Percentiles rank a stretch among this genome's conserved stretches.
Evolutionary conservation across 2,329 filamentous ascomycete genomes (phyloP).

Genomic region (Colletotrichum truncatum): DNA sequence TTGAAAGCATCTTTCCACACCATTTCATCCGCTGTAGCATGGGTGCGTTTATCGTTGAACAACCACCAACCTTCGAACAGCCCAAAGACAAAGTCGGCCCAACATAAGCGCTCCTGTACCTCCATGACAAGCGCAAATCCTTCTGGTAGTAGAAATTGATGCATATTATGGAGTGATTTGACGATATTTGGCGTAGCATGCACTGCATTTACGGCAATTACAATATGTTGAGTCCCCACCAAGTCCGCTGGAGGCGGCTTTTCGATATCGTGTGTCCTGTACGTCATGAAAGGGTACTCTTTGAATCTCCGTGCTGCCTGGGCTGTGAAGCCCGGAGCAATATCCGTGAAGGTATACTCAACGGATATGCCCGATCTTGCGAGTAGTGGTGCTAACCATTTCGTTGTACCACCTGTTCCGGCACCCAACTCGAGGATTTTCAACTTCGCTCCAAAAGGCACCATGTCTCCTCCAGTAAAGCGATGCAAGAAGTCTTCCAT

Average conservation of each 20-base stretch:
- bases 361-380: conserved; percentile 37
- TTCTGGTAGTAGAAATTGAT: conserved; percentile 38
- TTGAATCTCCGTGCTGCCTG: conserved; percentile 34
- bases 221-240: conserved; percentile 38
- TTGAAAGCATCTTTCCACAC: conserved; percentile 14
- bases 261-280: conserved; percentile 10
- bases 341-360: conserved; percentile 51
- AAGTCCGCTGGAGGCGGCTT: conserved; percentile 32
- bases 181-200: conserved; percentile 42
- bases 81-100: conserved; percentile 46
- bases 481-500: conserved; percentile 13
- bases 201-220: conserved; percentile 43
- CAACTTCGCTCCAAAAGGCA: neutral
- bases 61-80: conserved; percentile 50
- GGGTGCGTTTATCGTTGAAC: conserved; percentile 41
- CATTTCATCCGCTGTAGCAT: neutral
- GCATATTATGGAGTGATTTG: conserved; percentile 35
- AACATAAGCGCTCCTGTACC: conserved; percentile 40
- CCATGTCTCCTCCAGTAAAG: neutral
- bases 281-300: conserved; percentile 15
- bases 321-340: conserved; percentile 43
- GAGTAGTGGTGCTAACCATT: conserved; percentile 36
- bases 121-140: conserved; percentile 46
- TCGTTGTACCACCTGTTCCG: conserved; percentile 7
- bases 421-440: conserved; percentile 11